These are phyloP conservation scores for Neurospora sp. DNA, from an alignment of 495 filamentous ascomycete genomes.

Conservation along the genomic window DNA sequence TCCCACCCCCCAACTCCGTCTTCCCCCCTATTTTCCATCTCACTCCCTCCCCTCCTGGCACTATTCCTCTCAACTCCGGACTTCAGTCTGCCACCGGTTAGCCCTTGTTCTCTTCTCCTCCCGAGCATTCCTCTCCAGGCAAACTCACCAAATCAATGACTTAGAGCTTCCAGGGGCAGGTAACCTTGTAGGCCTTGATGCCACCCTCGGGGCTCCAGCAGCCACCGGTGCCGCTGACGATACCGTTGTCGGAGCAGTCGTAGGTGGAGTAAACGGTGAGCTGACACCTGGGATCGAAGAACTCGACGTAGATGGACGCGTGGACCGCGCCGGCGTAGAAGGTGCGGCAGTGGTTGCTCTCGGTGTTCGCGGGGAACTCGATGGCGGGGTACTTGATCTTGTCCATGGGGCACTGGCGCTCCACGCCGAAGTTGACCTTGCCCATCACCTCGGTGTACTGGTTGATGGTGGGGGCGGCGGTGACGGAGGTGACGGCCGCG, in stretches of 20 bases:
- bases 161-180: constrained; percentile 2
- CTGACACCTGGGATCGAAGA: constrained; percentile 1
- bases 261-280: constrained; percentile 1
- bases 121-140: neutral
- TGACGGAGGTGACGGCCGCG: neutral
- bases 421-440: constrained; percentile 57
- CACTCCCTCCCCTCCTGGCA: neutral
- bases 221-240: neutral
- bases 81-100: too few species aligned
- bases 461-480: neutral
- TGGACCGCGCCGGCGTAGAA: constrained; percentile 2
- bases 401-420: constrained; percentile 59
- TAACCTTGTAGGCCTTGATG: constrained; percentile 1
- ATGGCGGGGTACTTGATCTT: constrained; percentile 12
- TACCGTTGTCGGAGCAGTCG: constrained; percentile 1
- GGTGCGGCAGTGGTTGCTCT: neutral
- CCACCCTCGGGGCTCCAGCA: constrained; percentile 7
- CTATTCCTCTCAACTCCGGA: neutral
- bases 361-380: neutral
- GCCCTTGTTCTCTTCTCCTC: too few species aligned
- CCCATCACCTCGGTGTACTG: constrained; percentile 21
- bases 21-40: neutral
- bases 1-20: neutral
- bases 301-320: neutral
- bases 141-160: neutral